Evolutionary conservation across 2,329 filamentous ascomycete species (phyloP), one percentile per base, ranked within the genome.

Genomic region (Talaromyces sp.): DNA sequence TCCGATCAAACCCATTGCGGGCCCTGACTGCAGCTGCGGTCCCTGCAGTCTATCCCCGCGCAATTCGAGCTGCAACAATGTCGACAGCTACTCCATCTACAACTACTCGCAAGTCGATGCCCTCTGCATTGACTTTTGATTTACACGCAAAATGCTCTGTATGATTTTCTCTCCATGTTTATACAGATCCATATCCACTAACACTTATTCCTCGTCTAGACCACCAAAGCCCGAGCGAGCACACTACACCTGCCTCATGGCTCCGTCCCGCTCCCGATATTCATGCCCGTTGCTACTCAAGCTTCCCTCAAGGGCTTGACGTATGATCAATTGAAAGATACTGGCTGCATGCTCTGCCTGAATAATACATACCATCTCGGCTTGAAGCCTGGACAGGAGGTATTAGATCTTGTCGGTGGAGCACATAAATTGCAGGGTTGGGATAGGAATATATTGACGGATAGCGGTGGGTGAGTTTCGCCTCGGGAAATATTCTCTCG

Each of bases 291-390:
- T 50, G 95, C 95, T 35, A 99, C 95, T 0, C 95, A 99, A 79
- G 95, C 92, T 0, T 97, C 94, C 0, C 84, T 99, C 45, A 99
- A 99, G 76, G 95, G 95, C 50, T 81, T 99, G 64, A 98, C 95
- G 0, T 93, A 94, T 1, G 89, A 94, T 69, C 95, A 99, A 74
- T 84, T 99, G 2, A 93, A 95, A 72, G 89, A 92, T 62, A 96
- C 93, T 0, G 88, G 91, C 50, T 99, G 96, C 74, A 88, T 91
- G 66, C 81, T 99, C 49, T 99, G 95, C 77, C 82, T 99, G 69
- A 99, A 99, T 81, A 99, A 99, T 79, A 99, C 95, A 13, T 99
- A 99, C 75, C 95, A 99, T 76, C 82, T 99, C 67, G 95, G 95
- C 10, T 82, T 99, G 63, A 98, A 97, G 79, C 95, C 95, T 0